Evolutionary conservation across 1,284 basidiomycete genomes (phyloP), one percentile per base, ranked within the genome.

Genomic region (Melampsora abietis-canadensis): DNA sequence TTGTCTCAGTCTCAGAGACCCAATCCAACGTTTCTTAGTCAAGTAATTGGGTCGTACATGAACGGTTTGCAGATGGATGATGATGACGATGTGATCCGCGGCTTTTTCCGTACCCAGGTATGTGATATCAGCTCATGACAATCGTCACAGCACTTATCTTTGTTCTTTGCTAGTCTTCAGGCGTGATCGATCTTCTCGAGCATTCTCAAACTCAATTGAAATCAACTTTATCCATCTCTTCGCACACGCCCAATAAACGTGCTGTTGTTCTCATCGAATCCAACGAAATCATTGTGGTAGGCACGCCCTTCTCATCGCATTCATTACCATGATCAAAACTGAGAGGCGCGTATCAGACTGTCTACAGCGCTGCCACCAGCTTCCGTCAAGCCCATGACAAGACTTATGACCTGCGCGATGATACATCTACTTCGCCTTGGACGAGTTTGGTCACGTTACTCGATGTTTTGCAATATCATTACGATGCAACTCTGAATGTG

Each of bases 91-190:
- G 83, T 88, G 31, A 87, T 93, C 76, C 87, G 94, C 37, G 84
- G 87, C 8, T 97, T 98, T 84, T 96, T 98, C 86, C 86, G 90
- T 59, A 83, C 86, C 31, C 86, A 88, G 76, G 87, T 92, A 46
- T 68, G 82, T 48, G 44, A 15, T 69, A 46, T 10, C n/a, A 15
- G 27, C n/a, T 21, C 30, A 30, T 34, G 17, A 19, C 27, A 47
- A 44, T 66, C 19, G 27, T n/a, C 14, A 15, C 46, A 44, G 17
- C 37, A 44, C 30, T 68, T 27, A 74, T n/a, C 30, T 30, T 34
- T 3, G 44, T 44, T 61, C 21, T 62, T 24, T 59, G 44, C 31
- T 60, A 73, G 70, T 47, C 63, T 21, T 65, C 70, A 4, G 70
- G 34, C 47, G 59, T 73, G 15, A 51, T 65, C 12, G 21, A 46